Evolutionary conservation across 768 basidiomycete genomes (phyloP).

Genomic region (Trametes maxima): DNA sequence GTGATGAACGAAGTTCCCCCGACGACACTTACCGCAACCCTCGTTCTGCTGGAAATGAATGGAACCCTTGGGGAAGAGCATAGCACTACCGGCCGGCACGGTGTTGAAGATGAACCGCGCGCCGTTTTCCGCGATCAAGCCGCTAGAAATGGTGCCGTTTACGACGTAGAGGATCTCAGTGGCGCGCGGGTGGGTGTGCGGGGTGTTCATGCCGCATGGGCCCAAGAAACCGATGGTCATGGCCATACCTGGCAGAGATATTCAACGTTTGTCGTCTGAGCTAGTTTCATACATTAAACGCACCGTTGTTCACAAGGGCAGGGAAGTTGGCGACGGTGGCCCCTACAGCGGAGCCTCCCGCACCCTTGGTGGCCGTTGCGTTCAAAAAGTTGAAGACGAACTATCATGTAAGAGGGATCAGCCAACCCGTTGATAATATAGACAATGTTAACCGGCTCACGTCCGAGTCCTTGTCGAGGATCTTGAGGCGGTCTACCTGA

Average conservation of each 20-base stretch:
- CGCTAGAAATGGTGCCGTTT: slow-evolving; percentile 32
- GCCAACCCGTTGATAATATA: not conserved
- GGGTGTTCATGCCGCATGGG: slow-evolving; percentile 40
- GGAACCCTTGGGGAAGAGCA: slow-evolving; percentile 33
- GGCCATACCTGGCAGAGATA: slow-evolving; percentile 20
- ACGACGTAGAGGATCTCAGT: slow-evolving; percentile 37
- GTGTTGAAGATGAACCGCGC: slow-evolving; percentile 32
- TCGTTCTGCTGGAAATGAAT: slow-evolving; percentile 35
- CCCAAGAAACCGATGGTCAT: slow-evolving; percentile 33
- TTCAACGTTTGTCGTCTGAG: not conserved
- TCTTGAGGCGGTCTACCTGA: slow-evolving; percentile 27
- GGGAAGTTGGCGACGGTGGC: slow-evolving; percentile 34
- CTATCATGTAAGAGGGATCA: slow-evolving; percentile 7
- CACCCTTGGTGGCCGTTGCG: slow-evolving; percentile 23
- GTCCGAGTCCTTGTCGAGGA: slow-evolving; percentile 26
- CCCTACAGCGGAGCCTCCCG: slow-evolving; percentile 29
- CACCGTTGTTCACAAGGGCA: slow-evolving; percentile 32
- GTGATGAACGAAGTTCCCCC: not conserved
- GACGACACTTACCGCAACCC: slow-evolving; percentile 22
- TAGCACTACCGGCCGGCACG: slow-evolving; percentile 26
- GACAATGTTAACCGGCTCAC: slow-evolving; percentile 8
- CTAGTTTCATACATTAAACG: not conserved
- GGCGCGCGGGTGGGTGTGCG: slow-evolving; percentile 40
- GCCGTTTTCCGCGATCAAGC: slow-evolving; percentile 35
- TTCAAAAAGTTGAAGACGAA: slow-evolving; percentile 35